A percentile compares a stretch with the other conserved stretches of the same genome.
These are phyloP conservation scores for Heracleum sosnowskyi DNA, from an alignment of 129 eudicot species.

Conservation along the genomic window DNA sequence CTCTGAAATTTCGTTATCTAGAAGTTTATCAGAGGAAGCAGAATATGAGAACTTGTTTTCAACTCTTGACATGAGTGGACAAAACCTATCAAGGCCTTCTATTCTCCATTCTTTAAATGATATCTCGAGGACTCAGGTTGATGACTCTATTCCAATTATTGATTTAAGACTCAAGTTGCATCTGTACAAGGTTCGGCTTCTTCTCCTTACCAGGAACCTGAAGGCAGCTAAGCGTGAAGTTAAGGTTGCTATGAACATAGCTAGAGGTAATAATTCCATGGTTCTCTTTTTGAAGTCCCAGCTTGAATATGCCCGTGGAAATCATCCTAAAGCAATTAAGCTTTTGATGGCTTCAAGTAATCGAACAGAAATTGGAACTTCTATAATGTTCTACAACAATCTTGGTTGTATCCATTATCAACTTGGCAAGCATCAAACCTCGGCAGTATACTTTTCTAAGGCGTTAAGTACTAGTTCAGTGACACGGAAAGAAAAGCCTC, in stretches of 20 bases:
- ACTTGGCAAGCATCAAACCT: constrained; percentile 64
- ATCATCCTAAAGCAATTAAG: constrained; percentile 75
- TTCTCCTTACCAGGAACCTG: constrained; percentile 62
- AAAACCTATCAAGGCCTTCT: constrained; percentile 47
- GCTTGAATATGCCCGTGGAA: constrained; percentile 80
- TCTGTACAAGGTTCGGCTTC: constrained; percentile 66
- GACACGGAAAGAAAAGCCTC: constrained; percentile 57
- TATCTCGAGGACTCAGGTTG: constrained; percentile 38
- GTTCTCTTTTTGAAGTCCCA: constrained; percentile 87
- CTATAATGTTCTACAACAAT: constrained; percentile 64
- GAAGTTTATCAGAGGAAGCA: constrained; percentile 79
- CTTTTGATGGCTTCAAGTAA: constrained; percentile 73
- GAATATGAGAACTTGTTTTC: constrained; percentile 63
- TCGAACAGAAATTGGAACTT: constrained; percentile 49
- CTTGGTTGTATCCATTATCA: constrained; percentile 81
- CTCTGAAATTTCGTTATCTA: constrained; percentile 59
- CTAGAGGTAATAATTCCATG: constrained; percentile 66
- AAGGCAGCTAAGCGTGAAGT: constrained; percentile 96
- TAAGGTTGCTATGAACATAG: constrained; percentile 80
- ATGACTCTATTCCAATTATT: constrained; percentile 41
- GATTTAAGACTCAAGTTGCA: constrained; percentile 73
- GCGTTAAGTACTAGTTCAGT: constrained; percentile 44
- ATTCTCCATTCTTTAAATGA: constrained; percentile 35
- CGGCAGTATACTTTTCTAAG: constrained; percentile 58
- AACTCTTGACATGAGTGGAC: constrained; percentile 54